These are phyloP conservation scores for Serendipita vermifera DNA, from an alignment of 768 basidiomycete species.

Conservation along the genomic window DNA sequence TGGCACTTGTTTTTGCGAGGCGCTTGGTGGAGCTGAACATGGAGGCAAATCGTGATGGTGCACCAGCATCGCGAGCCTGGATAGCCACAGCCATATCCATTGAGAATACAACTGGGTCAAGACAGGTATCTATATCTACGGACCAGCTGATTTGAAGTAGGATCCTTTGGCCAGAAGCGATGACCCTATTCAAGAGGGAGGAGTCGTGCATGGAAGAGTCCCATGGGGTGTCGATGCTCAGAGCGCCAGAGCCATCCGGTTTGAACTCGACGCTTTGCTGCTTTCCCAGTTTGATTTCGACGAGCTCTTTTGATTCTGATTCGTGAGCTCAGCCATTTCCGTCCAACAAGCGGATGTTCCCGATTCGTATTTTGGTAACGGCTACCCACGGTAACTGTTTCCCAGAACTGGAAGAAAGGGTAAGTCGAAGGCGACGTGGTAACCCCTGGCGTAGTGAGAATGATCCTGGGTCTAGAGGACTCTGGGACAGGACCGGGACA, in stretches of 20 bases:
- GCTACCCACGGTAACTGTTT: slow-evolving; percentile 78
- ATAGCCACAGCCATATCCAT: slow-evolving; percentile 80
- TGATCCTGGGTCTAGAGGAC: slow-evolving; percentile 63
- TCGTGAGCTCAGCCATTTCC: slow-evolving; percentile 70
- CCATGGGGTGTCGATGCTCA: slow-evolving; percentile 70
- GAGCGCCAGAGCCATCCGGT: slow-evolving; percentile 65
- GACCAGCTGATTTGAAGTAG: slow-evolving; percentile 65
- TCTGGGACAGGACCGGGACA: slow-evolving; percentile 66
- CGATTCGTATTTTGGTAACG: slow-evolving; percentile 59
- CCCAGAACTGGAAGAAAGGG: slow-evolving; percentile 77
- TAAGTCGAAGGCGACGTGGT: slow-evolving; percentile 67
- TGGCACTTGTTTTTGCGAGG: slow-evolving; percentile 62
- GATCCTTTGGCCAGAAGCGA: slow-evolving; percentile 60
- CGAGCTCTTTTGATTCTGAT: slow-evolving; percentile 53
- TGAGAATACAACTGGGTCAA: slow-evolving; percentile 74
- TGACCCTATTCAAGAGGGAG: slow-evolving; percentile 70
- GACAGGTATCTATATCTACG: slow-evolving; percentile 69
- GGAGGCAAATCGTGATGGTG: slow-evolving; percentile 62
- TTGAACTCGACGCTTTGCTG: slow-evolving; percentile 62
- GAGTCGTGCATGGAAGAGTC: slow-evolving; percentile 89
- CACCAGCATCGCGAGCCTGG: slow-evolving; percentile 68
- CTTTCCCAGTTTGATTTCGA: slow-evolving; percentile 63
- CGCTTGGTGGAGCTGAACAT: slow-evolving; percentile 74
- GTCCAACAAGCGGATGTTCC: slow-evolving; percentile 75
- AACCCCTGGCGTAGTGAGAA: slow-evolving; percentile 88